phyloP scores from a whole-genome alignment of 2,329 filamentous ascomycete genomes.

The Cladosporium halotolerans region DNA sequence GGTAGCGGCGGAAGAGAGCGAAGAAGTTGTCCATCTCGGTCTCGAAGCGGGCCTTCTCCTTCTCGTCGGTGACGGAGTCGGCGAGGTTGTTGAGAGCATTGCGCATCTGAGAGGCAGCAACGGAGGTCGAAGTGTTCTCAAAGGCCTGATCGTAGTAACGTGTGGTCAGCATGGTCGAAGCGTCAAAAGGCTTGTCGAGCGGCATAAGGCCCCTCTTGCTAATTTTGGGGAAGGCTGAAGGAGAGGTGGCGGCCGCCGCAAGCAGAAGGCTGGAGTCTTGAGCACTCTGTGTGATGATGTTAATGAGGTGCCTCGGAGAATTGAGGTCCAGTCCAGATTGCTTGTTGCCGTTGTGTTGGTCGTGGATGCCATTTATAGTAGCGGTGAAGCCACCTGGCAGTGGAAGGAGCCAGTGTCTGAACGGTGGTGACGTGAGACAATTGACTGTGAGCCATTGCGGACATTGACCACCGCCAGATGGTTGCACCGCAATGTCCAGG shows the following conservation, averaged over 20 bases:
- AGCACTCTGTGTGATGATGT: background rate
- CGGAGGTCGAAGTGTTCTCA: constrained; percentile 97
- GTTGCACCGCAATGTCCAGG: no score
- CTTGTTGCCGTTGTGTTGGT: background rate
- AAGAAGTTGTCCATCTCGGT: constrained; percentile 99
- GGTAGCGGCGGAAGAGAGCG: constrained; percentile 91
- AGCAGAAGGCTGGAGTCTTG: background rate
- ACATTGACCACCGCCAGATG: no score
- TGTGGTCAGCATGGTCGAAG: constrained; percentile 14
- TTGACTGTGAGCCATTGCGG: no score
- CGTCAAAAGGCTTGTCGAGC: background rate
- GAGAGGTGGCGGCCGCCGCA: background rate
- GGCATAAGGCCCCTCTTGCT: background rate
- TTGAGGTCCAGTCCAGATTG: background rate
- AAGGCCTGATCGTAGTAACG: constrained; percentile 62
- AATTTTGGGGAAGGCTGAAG: background rate
- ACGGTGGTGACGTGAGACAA: background rate
- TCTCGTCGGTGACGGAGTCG: constrained; percentile 78
- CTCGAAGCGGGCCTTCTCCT: constrained; percentile 79
- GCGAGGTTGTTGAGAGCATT: constrained; percentile 90
- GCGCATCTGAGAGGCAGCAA: constrained; percentile 97
- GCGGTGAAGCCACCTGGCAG: constrained; percentile 1
- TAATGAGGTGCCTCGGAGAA: background rate
- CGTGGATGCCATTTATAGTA: background rate
- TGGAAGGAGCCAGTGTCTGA: background rate